Percentiles rank a stretch among this genome's conserved stretches.
Conservation (phyloP, 768 basidiomycete species). For the Scleroderma citrinum region DNA sequence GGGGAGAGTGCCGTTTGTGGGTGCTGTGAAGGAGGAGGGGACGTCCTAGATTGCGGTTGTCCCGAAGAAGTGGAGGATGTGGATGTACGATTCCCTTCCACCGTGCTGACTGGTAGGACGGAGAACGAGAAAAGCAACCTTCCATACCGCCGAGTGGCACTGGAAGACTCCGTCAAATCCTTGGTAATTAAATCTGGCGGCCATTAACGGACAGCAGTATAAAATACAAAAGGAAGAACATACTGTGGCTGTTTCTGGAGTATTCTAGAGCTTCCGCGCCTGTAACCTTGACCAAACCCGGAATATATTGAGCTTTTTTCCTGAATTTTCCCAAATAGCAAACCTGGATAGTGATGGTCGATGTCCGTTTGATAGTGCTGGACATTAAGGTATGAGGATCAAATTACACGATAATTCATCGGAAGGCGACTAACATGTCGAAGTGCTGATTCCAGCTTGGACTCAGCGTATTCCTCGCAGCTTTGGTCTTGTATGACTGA, state of each 20-base stretch:
- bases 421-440: constrained; percentile 56
- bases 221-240: background rate
- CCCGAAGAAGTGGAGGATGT: constrained; percentile 10
- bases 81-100: constrained; percentile 14
- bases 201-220: background rate
- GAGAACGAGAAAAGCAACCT: constrained; percentile 68
- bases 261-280: constrained; percentile 48
- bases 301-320: constrained; percentile 76
- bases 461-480: constrained; percentile 60
- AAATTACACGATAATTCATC: background rate
- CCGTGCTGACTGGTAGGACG: constrained; percentile 25
- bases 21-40: background rate
- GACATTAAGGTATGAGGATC: background rate
- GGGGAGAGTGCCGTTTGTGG: background rate
- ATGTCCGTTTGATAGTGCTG: constrained; percentile 68
- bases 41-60: background rate
- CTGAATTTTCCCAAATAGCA: constrained; percentile 88
- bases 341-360: constrained; percentile 76
- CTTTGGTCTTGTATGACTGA: constrained; percentile 71
- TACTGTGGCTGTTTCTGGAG: constrained; percentile 44
- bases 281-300: constrained; percentile 51
- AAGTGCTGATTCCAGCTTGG: constrained; percentile 85
- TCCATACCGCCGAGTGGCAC: constrained; percentile 59
- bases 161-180: constrained; percentile 38
- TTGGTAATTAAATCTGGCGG: constrained; percentile 41